Percentiles rank a stretch among this genome's conserved stretches.
phyloP scores from a whole-genome alignment of 75 land plant genomes.

The Picea glauca region DNA sequence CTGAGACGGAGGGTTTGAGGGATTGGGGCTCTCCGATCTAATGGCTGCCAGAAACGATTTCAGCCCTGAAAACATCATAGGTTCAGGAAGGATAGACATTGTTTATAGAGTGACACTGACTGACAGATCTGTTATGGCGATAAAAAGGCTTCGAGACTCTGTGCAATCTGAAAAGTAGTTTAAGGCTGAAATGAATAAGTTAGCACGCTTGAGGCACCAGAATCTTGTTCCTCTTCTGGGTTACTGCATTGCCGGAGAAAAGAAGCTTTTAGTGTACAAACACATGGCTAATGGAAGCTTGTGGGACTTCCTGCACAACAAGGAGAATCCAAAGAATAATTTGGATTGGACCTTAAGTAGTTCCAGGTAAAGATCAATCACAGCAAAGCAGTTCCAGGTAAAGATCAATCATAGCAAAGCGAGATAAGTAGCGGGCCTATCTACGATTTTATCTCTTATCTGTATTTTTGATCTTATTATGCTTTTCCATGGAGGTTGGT shows the following conservation, averaged over 20 bases:
- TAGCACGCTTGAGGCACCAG: constrained; percentile 59
- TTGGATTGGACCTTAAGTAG: too few relatives aligned
- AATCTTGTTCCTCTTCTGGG: constrained; percentile 90
- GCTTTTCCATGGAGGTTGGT: too few relatives aligned
- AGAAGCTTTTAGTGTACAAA: constrained; percentile 79
- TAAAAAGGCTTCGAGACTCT: constrained; percentile 76
- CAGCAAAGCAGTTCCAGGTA: too few relatives aligned
- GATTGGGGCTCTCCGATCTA: constrained; percentile 50
- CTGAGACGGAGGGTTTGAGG: too few relatives aligned
- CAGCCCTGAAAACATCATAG: constrained; percentile 55
- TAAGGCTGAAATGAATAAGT: constrained; percentile 74
- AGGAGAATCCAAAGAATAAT: too few relatives aligned
- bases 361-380: too few relatives aligned
- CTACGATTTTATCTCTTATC: too few relatives aligned
- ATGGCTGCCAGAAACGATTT: constrained; percentile 82
- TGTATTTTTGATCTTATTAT: too few relatives aligned
- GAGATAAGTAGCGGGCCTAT: too few relatives aligned
- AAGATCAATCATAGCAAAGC: too few relatives aligned
- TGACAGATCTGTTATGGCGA: constrained; percentile 75
- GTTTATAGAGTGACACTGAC: constrained; percentile 70
- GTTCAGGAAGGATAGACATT: constrained; percentile 64
- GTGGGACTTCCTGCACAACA: too few relatives aligned
- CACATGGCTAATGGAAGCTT: constrained; percentile 76
- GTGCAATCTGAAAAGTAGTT: constrained; percentile 72
- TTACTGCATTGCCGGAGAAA: constrained; percentile 70